Evolutionary conservation across 164 flowering plant genomes (phyloP).

Genomic region (Saururus chinensis): DNA sequence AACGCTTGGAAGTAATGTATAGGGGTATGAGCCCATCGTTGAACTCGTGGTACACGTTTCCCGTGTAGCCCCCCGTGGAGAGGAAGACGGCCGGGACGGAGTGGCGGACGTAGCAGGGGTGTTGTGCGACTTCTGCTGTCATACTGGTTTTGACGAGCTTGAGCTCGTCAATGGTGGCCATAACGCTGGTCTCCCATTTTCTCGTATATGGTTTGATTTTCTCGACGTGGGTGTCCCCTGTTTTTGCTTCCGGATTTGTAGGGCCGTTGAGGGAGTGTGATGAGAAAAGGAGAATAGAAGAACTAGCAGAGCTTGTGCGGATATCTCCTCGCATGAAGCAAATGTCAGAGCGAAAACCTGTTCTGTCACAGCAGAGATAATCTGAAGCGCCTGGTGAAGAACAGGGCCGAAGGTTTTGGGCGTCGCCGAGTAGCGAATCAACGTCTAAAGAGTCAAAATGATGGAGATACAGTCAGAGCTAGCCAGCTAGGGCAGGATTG

Average conservation of each 20-base stretch:
- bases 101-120: conserved; percentile 53
- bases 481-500: neutral
- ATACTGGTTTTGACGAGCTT: conserved; percentile 21
- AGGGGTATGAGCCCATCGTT: conserved; percentile 87
- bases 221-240: conserved; percentile 32
- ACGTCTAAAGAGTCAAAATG: neutral
- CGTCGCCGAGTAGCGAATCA: conserved; percentile 8
- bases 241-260: neutral
- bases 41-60: conserved; percentile 90
- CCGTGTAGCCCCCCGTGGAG: conserved; percentile 92
- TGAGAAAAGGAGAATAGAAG: conserved; percentile 51
- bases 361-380: conserved; percentile 72
- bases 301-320: conserved; percentile 57
- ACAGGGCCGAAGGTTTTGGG: conserved; percentile 22
- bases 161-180: conserved; percentile 66
- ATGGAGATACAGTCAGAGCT: too few relatives aligned
- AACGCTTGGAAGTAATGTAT: conserved; percentile 70
- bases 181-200: conserved; percentile 77
- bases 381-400: conserved; percentile 40
- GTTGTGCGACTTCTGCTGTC: conserved; percentile 14
- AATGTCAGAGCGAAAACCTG: conserved; percentile 47
- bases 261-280: conserved; percentile 10
- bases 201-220: conserved; percentile 82
- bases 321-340: conserved; percentile 89
- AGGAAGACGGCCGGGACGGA: conserved; percentile 79